These are phyloP conservation scores for Tolypocladium ophioglossoides DNA, from an alignment of 2,329 filamentous ascomycete species.

Conservation along the genomic window DNA sequence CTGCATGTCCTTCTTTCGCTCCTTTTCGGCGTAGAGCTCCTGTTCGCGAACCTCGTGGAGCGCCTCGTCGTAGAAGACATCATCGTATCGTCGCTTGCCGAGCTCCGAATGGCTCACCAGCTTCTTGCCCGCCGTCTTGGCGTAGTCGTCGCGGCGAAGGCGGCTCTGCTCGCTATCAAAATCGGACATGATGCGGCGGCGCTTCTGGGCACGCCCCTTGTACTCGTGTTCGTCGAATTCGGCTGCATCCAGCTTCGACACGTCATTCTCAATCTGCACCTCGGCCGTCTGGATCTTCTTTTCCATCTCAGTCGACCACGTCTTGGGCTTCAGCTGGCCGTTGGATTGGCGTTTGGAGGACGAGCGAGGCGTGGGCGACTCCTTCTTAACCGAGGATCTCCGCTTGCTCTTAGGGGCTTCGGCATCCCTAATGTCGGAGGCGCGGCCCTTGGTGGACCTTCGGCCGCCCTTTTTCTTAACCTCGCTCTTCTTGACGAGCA, in stretches of 20 bases:
- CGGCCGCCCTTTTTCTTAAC: constrained; percentile 20
- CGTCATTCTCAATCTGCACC: constrained; percentile 36
- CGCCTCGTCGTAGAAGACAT: constrained; percentile 69
- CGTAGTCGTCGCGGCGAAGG: constrained; percentile 50
- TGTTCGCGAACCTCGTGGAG: constrained; percentile 80
- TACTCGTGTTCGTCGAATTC: constrained; percentile 36
- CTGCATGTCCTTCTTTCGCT: constrained; percentile 99
- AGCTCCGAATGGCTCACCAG: constrained; percentile 58
- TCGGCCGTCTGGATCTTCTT: constrained; percentile 28
- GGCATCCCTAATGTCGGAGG: constrained; percentile 39
- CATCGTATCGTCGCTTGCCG: constrained; percentile 66
- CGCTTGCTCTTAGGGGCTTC: constrained; percentile 38
- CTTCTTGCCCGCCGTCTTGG: constrained; percentile 44
- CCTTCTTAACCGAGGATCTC: constrained; percentile 39
- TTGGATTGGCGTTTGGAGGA: constrained; percentile 51
- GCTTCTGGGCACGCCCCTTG: constrained; percentile 52
- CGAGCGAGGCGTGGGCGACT: constrained; percentile 35
- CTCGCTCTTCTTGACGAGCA: constrained; percentile 13
- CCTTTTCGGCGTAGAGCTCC: constrained; percentile 89
- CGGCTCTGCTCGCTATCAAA: constrained; percentile 55
- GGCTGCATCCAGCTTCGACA: constrained; percentile 28
- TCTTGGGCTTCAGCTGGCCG: constrained; percentile 54
- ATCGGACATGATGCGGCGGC: constrained; percentile 54
- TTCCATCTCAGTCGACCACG: constrained; percentile 42
- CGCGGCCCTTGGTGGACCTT: constrained; percentile 36